Evolutionary conservation across 495 filamentous ascomycete genomes (phyloP), one percentile per base, ranked within the genome.

Genomic region (Parachaetomium inaequale): DNA sequence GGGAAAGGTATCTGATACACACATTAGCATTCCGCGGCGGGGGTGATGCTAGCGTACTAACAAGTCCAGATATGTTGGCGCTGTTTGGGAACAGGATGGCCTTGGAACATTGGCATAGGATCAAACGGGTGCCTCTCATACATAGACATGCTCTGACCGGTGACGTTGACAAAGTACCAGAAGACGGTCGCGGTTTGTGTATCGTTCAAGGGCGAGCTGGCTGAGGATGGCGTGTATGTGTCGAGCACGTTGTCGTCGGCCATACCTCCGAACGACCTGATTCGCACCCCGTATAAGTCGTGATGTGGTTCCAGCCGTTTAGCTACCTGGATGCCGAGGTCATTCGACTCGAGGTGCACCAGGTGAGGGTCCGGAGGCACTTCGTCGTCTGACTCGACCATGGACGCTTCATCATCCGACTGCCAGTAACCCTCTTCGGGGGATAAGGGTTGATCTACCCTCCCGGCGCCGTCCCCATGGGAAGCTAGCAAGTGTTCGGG

Each of bases 111-210:
- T 42, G 87, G 82, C 0, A 89, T 84, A 1, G 92, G 84, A 70
- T 96, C 93, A 17, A 87, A 82, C 14, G 89, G 87, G 74, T 92
- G 85, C 34, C 94, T 81, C 72, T 98, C 93, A 65, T 89, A 96
- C 26, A 96, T 81, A 2, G 93, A 96, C 63, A 98, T 81, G 64
- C 83, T 88, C 2, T 93, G 92, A 0, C 88, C 94, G 2, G 92
- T 96, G 8, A 93, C 87, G 66, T 91, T 87, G 28, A 97, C 85
- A 72, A 97, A 98, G 76, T 98, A 92, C 69, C 88, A 87, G 71
- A 98, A 98, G 17, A 97, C 85, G 34, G 88, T 84, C 11, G 92
- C 92, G 1, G 91, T 95, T 59, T 87, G 86, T 3, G 85, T 81
- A 68, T 98, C 92, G 66, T 86, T 90, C 26, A 97, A 75, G 6